A percentile compares a stretch with the other conserved stretches of the same genome.
These are phyloP conservation scores for Quercus bicolor DNA, from an alignment of 306 rosid species.

Conservation along the genomic window DNA sequence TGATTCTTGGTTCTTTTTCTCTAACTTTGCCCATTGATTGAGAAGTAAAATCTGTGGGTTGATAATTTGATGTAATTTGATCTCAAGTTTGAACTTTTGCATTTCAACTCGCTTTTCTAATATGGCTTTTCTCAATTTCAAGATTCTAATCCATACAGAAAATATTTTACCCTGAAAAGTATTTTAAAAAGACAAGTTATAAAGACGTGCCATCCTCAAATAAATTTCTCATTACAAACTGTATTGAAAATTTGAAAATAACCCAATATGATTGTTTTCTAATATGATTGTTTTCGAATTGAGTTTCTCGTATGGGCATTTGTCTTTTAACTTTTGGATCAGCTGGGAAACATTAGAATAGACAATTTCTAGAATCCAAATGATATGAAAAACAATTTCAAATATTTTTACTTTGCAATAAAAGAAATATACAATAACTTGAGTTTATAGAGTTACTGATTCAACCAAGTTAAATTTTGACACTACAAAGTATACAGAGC, in stretches of 20 bases:
- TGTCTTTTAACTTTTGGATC: too few relatives aligned
- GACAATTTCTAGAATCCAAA: too few relatives aligned
- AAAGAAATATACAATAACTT: too few relatives aligned
- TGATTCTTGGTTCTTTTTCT: conserved; percentile 58
- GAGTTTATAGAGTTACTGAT: too few relatives aligned
- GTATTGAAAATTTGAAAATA: background rate
- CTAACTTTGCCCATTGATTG: conserved; percentile 55
- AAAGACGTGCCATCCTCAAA: background rate
- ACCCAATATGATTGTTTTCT: background rate
- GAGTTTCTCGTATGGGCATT: too few relatives aligned
- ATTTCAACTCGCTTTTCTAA: conserved; percentile 44
- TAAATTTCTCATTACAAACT: background rate
- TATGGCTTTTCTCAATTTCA: conserved; percentile 40
- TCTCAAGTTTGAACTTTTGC: conserved; percentile 38
- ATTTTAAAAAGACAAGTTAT: background rate
- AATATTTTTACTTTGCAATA: too few relatives aligned
- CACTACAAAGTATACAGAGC: too few relatives aligned
- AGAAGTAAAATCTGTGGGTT: conserved; percentile 52
- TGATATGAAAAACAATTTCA: too few relatives aligned
- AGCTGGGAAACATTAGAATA: too few relatives aligned
- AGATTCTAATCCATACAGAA: conserved; percentile 42
- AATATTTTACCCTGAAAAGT: conserved; percentile 50
- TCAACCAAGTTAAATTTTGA: too few relatives aligned
- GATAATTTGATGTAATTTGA: conserved; percentile 45
- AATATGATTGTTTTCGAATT: background rate